These are phyloP conservation scores for Daldinia concentrica DNA, from an alignment of 495 filamentous ascomycete genomes.

Conservation along the genomic window DNA sequence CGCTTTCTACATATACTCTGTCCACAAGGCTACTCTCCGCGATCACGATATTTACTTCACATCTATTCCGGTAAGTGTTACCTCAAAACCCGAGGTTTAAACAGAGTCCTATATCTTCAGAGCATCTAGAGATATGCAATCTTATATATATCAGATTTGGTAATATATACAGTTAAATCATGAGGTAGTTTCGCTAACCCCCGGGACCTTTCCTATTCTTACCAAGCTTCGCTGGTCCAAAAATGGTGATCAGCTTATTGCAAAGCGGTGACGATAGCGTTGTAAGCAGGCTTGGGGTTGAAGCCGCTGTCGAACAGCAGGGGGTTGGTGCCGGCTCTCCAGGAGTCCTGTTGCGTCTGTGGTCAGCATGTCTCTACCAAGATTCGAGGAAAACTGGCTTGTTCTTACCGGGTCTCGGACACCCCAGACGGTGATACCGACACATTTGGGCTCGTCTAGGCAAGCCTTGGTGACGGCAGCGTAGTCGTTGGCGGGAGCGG, in stretches of 20 bases:
- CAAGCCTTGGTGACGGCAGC: slow-evolving; percentile 71
- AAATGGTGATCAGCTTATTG: slow-evolving; percentile 40
- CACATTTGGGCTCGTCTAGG: slow-evolving; percentile 68
- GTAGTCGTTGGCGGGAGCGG: slow-evolving; percentile 67
- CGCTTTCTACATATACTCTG: background rate
- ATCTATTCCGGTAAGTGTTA: background rate
- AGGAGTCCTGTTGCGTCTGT: slow-evolving; percentile 61
- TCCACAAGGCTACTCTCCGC: background rate
- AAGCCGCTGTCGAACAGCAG: slow-evolving; percentile 72
- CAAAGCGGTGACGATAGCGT: slow-evolving; percentile 62
- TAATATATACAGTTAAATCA: slow-evolving; percentile 37
- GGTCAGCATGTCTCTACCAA: slow-evolving; percentile 22
- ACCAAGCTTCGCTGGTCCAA: background rate
- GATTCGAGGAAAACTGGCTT: background rate
- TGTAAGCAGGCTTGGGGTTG: slow-evolving; percentile 71
- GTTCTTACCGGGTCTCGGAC: slow-evolving; percentile 68
- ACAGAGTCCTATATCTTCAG: background rate
- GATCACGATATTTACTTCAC: background rate
- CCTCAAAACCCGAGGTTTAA: background rate
- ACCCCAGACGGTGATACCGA: slow-evolving; percentile 82
- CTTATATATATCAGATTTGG: slow-evolving; percentile 31
- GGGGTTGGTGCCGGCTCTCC: slow-evolving; percentile 68
- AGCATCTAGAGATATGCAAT: slow-evolving; percentile 5
- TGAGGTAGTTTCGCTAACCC: background rate
- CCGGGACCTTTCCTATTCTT: slow-evolving; percentile 1